Base-by-base conservation (phyloP, 768 basidiomycete species). In the Pleurotus salmoneostramineus region DNA sequence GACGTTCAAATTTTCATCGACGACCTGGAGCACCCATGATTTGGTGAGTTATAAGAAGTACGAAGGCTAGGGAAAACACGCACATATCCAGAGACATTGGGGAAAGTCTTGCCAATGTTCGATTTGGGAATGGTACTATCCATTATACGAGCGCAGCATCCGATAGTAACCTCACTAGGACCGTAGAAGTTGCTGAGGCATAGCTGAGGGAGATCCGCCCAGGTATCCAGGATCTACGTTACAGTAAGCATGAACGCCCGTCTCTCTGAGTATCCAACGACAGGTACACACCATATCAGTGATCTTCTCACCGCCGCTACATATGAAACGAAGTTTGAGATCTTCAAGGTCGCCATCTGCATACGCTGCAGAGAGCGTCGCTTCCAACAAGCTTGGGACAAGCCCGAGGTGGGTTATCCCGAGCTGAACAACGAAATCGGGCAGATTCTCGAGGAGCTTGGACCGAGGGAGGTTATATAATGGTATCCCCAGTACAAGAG, bases 241-340 rank as follows among this genome's bases (percentile, higher is more conserved):
- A 58, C 8, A 33, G 27, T 11, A 45, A 45, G 45, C 45, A 34
- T 27, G 46, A 10, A 36, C 15, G 14, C 6, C 6, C 37, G 6
- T 40, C 37, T 40, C 37, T 40, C 37, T 14, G 37, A 40, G n/a
- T 40, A 40, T 40, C 14, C 6, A 40, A 40, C 6, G 6, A 6
- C 14, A 6, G 14, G 36, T 32, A 65, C 75, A 59, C 56, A 81
- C 80, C 15, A 76, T 69, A 62, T 82, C 78, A 49, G 73, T 78
- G 64, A 82, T 80, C 65, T 82, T 82, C 65, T 82, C 80, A 4
- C 80, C 80, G 10, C 80, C 80, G 58, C 78, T 77, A 3, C 69
- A 77, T 36, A 82, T 76, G 58, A 75, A 82, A 17, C 74, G 69
- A 34, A 82, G 65, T 17, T 64, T 64, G 50, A 72, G 69, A 40